phyloP scores from a whole-genome alignment of 495 filamentous ascomycete species.

The Penicillium riverlandense region DNA sequence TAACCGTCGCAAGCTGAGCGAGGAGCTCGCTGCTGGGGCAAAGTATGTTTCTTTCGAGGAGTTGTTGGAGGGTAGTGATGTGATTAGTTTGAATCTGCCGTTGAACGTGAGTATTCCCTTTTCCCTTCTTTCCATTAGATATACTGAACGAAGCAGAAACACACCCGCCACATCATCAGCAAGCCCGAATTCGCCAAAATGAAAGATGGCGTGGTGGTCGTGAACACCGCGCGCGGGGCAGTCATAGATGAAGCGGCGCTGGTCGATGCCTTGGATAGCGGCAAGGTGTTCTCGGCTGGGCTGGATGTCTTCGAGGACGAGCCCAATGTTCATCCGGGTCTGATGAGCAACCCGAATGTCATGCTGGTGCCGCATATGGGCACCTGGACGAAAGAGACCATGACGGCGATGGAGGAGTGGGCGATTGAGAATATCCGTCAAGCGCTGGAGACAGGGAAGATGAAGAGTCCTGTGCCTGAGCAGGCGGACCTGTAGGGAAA shows the following conservation, averaged over 20 bases:
- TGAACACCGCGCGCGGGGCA: conserved; percentile 65
- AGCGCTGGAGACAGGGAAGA: conserved; percentile 46
- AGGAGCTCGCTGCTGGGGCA: conserved; percentile 51
- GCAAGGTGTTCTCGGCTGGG: conserved; percentile 54
- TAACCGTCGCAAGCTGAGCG: conserved; percentile 49
- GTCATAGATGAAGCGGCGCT: conserved; percentile 68
- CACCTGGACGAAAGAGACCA: conserved; percentile 59
- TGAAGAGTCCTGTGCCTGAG: conserved; percentile 53
- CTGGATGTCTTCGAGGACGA: conserved; percentile 68
- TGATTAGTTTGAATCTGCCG: conserved; percentile 69
- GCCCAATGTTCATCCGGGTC: conserved; percentile 55
- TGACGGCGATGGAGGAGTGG: conserved; percentile 59
- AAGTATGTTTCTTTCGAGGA: conserved; percentile 65
- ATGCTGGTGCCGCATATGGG: conserved; percentile 65
- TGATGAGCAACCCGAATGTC: conserved; percentile 52
- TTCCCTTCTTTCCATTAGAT: background rate
- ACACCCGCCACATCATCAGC: conserved; percentile 61
- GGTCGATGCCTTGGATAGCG: conserved; percentile 53
- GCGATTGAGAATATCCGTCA: conserved; percentile 53
- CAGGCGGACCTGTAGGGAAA: conserved; percentile 39
- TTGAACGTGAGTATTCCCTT: conserved; percentile 52
- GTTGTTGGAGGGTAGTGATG: conserved; percentile 58
- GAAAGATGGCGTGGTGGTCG: conserved; percentile 64
- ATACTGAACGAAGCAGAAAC: conserved; percentile 32
- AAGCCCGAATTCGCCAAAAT: conserved; percentile 55